Conservation (phyloP, 2,329 filamentous ascomycete species). For the Calycina herbarum region DNA sequence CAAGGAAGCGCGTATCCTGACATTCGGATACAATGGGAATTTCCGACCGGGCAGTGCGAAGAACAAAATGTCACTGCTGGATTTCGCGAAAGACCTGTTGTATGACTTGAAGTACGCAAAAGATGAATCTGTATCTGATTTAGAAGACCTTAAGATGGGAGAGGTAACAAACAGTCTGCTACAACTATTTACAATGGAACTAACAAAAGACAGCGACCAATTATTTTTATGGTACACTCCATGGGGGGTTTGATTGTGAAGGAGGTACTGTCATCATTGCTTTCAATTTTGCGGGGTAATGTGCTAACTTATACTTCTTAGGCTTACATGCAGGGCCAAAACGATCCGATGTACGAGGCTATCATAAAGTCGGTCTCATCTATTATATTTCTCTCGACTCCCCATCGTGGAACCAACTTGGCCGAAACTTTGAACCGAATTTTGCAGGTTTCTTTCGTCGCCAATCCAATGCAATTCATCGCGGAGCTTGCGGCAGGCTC, state of each 20-base stretch:
- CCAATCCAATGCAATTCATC: conserved; percentile 39
- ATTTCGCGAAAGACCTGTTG: conserved; percentile 1
- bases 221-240: conserved; percentile 47
- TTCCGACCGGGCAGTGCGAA: not conserved
- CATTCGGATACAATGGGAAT: conserved; percentile 5
- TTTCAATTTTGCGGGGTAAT: conserved; percentile 29
- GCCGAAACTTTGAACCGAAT: conserved; percentile 20
- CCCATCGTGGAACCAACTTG: conserved; percentile 32
- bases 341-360: not conserved
- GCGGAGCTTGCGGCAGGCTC: conserved; percentile 42
- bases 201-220: conserved; percentile 32
- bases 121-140: not conserved
- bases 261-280: conserved; percentile 24
- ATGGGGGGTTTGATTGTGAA: conserved; percentile 45
- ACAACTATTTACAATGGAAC: not conserved
- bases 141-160: conserved; percentile 2
- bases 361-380: conserved; percentile 22
- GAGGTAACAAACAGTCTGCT: not conserved
- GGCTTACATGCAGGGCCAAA: conserved; percentile 13
- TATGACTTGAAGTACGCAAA: not conserved
- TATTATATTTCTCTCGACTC: conserved; percentile 41
- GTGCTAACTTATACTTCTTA: conserved; percentile 20
- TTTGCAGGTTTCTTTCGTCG: conserved; percentile 8
- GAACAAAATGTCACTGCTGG: not conserved
- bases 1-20: not conserved